phyloP scores from a whole-genome alignment of 768 basidiomycete species.

The Sarcomyxa edulis region DNA sequence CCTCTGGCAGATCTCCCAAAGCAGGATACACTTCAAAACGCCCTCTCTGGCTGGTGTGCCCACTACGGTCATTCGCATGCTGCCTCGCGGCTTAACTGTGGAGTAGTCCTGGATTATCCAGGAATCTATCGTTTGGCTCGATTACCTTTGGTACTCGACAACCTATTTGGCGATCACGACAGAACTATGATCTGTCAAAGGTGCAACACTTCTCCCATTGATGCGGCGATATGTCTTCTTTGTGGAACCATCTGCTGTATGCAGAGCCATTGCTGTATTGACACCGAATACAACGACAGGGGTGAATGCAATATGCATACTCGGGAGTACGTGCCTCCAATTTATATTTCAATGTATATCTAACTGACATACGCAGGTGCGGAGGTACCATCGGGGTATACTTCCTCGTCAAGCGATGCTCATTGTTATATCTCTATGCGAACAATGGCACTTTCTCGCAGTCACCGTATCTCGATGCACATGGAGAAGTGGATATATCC shows the following conservation, averaged over 20 bases:
- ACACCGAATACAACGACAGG: conserved; percentile 52
- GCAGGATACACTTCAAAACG: conserved; percentile 84
- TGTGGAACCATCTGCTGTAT: conserved; percentile 88
- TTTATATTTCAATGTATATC: conserved; percentile 1
- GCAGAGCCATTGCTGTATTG: conserved; percentile 89
- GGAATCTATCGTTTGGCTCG: conserved; percentile 76
- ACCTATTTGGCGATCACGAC: conserved; percentile 71
- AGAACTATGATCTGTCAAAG: conserved; percentile 68
- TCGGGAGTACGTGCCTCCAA: conserved; percentile 65
- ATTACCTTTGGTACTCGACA: conserved; percentile 79
- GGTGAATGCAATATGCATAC: conserved; percentile 97
- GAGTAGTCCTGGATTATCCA: conserved; percentile 79
- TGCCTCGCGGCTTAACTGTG: conserved; percentile 73
- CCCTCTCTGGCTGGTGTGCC: conserved; percentile 86
- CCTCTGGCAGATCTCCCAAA: conserved; percentile 72
- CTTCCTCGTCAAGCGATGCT: conserved; percentile 89
- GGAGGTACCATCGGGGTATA: conserved; percentile 86
- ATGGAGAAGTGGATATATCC: conserved; percentile 89
- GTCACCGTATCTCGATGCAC: conserved; percentile 90
- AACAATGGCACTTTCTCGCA: conserved; percentile 84
- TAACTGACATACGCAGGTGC: conserved; percentile 49
- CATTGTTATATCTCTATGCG: conserved; percentile 83
- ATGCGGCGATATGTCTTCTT: conserved; percentile 87
- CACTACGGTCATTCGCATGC: conserved; percentile 83
- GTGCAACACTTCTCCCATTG: conserved; percentile 75